Percentiles rank a stretch among this genome's conserved stretches.
phyloP scores from a whole-genome alignment of 208 protist species.

The Strigomonas galati region DNA sequence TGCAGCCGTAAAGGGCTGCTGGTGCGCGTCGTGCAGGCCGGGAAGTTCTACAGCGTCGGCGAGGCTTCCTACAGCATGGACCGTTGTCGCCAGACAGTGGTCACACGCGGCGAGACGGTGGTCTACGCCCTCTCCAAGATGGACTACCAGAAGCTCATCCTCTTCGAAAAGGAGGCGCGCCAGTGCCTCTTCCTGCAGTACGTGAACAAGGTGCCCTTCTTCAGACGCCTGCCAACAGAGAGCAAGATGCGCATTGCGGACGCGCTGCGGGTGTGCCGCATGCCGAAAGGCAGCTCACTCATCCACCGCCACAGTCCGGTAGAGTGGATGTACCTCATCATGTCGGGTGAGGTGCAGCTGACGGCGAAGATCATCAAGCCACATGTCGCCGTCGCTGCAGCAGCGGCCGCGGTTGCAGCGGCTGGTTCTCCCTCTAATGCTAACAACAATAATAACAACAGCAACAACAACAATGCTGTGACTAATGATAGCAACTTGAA shows the following conservation, averaged over 20 bases:
- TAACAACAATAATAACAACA: not conserved
- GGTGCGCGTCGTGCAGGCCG: conserved; percentile 25
- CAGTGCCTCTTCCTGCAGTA: conserved; percentile 54
- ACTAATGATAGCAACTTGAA: not conserved
- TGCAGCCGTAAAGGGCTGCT: conserved; percentile 34
- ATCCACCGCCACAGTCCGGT: conserved; percentile 38
- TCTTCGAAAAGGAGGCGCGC: conserved; percentile 42
- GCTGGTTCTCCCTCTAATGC: not conserved
- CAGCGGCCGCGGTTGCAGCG: not conserved
- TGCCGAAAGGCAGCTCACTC: conserved; percentile 39
- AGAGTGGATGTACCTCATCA: conserved; percentile 80
- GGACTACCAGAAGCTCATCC: conserved; percentile 46
- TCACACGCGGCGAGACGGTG: conserved; percentile 26
- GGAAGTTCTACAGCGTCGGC: conserved; percentile 48
- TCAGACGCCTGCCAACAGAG: conserved; percentile 35
- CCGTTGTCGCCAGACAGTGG: conserved; percentile 41
- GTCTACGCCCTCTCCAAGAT: conserved; percentile 49
- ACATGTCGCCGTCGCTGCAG: not conserved
- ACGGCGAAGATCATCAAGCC: conserved; percentile 14
- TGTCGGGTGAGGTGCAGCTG: conserved; percentile 57
- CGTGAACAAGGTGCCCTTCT: conserved; percentile 40
- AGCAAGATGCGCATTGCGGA: conserved; percentile 53
- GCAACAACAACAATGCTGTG: not conserved
- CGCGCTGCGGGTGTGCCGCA: conserved; percentile 46
- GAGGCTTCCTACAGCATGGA: conserved; percentile 46